Evolutionary conservation across 1,139 yeast genomes (phyloP).

Genomic region (Magnusiomyces ingens): DNA sequence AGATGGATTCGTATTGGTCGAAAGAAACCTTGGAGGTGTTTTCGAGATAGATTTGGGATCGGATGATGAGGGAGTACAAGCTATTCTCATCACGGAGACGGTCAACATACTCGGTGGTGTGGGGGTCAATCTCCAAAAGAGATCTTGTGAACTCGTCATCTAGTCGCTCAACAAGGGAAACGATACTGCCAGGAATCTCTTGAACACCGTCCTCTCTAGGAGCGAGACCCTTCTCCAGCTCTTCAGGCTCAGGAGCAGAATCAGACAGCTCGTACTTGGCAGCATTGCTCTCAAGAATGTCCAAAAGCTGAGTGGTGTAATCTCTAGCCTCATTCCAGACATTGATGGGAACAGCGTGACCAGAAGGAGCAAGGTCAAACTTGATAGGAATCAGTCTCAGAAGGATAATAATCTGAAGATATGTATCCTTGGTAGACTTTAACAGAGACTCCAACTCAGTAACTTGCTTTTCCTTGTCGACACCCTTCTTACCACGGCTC

Average conservation of each 20-base stretch:
- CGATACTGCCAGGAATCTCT: conserved; percentile 75
- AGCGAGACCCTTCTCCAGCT: conserved; percentile 56
- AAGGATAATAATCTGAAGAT: conserved; percentile 72
- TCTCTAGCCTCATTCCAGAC: conserved; percentile 71
- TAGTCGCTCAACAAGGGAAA: conserved; percentile 83
- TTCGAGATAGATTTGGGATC: conserved; percentile 84
- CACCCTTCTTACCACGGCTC: conserved; percentile 92
- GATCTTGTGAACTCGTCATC: conserved; percentile 92
- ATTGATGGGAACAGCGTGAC: conserved; percentile 66
- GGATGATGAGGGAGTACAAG: conserved; percentile 68
- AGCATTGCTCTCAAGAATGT: conserved; percentile 58
- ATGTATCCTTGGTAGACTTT: conserved; percentile 46
- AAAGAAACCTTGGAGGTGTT: conserved; percentile 43
- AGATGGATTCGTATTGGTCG: conserved; percentile 37
- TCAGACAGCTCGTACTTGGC: conserved; percentile 65
- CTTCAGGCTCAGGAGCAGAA: conserved; percentile 70
- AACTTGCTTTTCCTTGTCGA: conserved; percentile 77
- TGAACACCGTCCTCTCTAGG: conserved; percentile 72
- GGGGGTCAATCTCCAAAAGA: conserved; percentile 86
- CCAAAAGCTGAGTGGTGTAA: conserved; percentile 58
- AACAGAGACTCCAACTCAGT: conserved; percentile 60
- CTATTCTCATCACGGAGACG: conserved; percentile 82
- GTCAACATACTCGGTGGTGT: conserved; percentile 87
- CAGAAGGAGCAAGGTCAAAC: conserved; percentile 64
- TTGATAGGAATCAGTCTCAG: conserved; percentile 82